Evolutionary conservation across 2,329 filamentous ascomycete genomes (phyloP).

Genomic region (Fusarium camptoceras): DNA sequence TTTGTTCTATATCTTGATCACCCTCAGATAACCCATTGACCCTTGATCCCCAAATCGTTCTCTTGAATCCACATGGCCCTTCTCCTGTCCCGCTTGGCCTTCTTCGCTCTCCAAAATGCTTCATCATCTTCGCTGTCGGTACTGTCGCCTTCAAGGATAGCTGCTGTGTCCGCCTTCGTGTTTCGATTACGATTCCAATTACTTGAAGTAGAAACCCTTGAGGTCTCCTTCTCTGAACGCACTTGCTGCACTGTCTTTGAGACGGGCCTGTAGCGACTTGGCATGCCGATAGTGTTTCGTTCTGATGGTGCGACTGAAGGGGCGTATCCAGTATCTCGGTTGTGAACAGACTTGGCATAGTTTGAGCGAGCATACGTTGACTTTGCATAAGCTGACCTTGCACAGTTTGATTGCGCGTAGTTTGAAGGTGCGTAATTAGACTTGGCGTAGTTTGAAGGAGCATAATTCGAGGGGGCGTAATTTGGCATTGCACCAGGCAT

Average conservation of each 20-base stretch:
- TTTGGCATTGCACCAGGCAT: background rate
- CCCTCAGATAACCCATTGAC: conserved; percentile 14
- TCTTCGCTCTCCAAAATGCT: conserved; percentile 27
- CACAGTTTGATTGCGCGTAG: background rate
- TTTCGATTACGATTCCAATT: background rate
- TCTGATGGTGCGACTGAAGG: conserved; percentile 30
- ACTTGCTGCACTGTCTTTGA: conserved; percentile 10
- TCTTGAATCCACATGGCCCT: conserved; percentile 26
- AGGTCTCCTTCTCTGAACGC: background rate
- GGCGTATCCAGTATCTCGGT: conserved; percentile 6
- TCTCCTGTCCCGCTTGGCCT: conserved; percentile 25
- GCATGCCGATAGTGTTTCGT: conserved; percentile 30
- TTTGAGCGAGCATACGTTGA: conserved; percentile 19
- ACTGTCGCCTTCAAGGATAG: background rate
- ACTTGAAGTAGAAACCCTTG: background rate
- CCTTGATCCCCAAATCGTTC: conserved; percentile 5
- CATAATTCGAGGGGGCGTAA: conserved; percentile 1
- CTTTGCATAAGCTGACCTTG: background rate
- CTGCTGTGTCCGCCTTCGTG: background rate
- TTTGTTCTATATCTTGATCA: background rate
- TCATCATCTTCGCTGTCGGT: conserved; percentile 21
- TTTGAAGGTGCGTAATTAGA: background rate
- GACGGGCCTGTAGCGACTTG: conserved; percentile 32
- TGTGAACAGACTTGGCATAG: conserved; percentile 16
- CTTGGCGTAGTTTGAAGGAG: background rate